Percentiles rank a stretch among this genome's conserved stretches.
phyloP scores from a whole-genome alignment of 352 stramenopile genomes.

The Pythium biforme region DNA sequence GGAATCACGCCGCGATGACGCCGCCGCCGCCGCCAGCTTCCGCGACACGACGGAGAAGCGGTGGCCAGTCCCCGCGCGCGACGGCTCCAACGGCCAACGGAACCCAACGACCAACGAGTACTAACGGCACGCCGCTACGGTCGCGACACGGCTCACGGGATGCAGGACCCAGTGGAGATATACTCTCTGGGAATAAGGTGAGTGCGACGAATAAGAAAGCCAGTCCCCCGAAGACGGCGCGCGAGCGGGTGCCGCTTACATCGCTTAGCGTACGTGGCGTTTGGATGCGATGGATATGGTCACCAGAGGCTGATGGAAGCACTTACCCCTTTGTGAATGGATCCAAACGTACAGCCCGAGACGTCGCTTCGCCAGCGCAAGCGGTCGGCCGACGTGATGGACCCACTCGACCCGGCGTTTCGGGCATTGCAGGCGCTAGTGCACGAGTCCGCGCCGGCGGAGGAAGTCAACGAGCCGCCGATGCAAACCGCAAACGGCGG shows the following conservation, averaged over 20 bases:
- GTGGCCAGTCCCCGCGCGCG: not conserved
- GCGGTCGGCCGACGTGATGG: constrained; percentile 29
- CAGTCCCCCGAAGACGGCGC: not conserved
- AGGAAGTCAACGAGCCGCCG: constrained; percentile 21
- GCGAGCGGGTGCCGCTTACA: not conserved
- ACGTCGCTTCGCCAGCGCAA: constrained; percentile 23
- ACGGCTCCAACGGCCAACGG: not conserved
- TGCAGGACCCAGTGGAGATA: not conserved
- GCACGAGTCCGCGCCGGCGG: too few species aligned
- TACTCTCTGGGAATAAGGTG: constrained; percentile 4
- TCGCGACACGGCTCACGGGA: constrained; percentile 3
- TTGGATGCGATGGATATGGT: not conserved
- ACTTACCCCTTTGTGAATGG: constrained; percentile 2
- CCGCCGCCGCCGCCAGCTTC: constrained; percentile 4
- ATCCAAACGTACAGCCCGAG: constrained; percentile 8
- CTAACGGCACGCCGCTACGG: constrained; percentile 4
- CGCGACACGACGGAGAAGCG: constrained; percentile 11
- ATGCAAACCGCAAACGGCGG: not conserved
- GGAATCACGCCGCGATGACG: not conserved
- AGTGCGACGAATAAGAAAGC: not conserved
- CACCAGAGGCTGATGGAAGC: not conserved
- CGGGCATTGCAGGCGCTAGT: not conserved
- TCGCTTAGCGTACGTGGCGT: constrained; percentile 10
- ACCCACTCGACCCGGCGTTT: not conserved
- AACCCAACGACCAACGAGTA: not conserved